phyloP scores from a whole-genome alignment of 2,329 filamentous ascomycete species.

The Epichloe brachyelytri region DNA sequence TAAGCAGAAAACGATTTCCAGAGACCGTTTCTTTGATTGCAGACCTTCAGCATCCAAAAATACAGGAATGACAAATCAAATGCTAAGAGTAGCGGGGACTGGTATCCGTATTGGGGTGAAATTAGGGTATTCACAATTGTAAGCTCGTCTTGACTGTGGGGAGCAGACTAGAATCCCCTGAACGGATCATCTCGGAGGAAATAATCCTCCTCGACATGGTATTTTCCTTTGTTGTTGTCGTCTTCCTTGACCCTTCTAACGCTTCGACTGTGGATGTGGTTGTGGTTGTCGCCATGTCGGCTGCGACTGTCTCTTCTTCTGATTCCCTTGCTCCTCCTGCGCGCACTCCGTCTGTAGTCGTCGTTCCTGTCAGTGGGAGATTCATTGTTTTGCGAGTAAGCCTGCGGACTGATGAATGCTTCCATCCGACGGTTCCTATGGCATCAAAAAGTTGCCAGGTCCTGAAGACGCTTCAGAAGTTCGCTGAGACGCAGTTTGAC shows the following conservation, averaged over 20 bases:
- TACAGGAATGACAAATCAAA: too few relatives aligned
- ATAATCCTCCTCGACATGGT: slow-evolving; percentile 39
- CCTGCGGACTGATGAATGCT: slow-evolving; percentile 68
- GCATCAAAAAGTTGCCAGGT: slow-evolving; percentile 65
- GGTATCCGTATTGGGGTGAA: slow-evolving; percentile 9
- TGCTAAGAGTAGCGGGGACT: not conserved
- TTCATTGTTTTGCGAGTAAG: slow-evolving; percentile 34
- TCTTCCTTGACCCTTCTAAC: slow-evolving; percentile 28
- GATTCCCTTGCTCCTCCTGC: slow-evolving; percentile 42
- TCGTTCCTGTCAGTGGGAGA: slow-evolving; percentile 38
- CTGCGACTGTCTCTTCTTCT: slow-evolving; percentile 40
- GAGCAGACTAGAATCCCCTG: slow-evolving; percentile 37
- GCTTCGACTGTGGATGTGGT: slow-evolving; percentile 13
- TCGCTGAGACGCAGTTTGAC: slow-evolving; percentile 32
- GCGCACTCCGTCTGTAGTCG: slow-evolving; percentile 27
- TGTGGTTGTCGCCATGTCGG: slow-evolving; percentile 39
- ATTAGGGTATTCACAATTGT: not conserved
- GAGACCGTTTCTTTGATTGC: not conserved
- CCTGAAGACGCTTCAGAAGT: slow-evolving; percentile 43
- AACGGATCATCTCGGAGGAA: slow-evolving; percentile 47
- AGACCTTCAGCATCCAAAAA: too few relatives aligned
- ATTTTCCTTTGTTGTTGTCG: slow-evolving; percentile 32
- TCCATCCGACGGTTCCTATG: slow-evolving; percentile 94
- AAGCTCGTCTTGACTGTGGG: too few relatives aligned
- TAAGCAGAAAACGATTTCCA: not conserved